Evolutionary conservation across 805 yeast genomes (phyloP).

Genomic region (Lipomyces orientalis): DNA sequence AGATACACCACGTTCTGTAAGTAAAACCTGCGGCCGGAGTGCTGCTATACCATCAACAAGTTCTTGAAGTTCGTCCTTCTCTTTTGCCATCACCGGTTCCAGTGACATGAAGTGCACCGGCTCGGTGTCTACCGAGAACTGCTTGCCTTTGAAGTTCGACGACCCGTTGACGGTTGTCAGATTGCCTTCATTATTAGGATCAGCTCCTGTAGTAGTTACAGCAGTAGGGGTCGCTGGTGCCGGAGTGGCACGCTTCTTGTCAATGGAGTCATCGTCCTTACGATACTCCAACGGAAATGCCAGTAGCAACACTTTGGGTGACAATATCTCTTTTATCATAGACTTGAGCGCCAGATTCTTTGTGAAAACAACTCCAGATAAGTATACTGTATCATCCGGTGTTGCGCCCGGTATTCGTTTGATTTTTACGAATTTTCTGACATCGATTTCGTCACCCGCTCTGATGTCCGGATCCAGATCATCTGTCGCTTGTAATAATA

Average conservation of each 20-base stretch:
- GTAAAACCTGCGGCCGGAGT: slow-evolving; percentile 75
- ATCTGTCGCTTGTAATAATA: slow-evolving; percentile 61
- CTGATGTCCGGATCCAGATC: slow-evolving; percentile 63
- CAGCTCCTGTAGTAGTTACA: slow-evolving; percentile 1
- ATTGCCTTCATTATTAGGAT: not conserved
- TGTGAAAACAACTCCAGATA: slow-evolving; percentile 85
- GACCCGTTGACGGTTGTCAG: not conserved
- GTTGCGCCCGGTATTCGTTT: slow-evolving; percentile 82
- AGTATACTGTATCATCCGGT: slow-evolving; percentile 60
- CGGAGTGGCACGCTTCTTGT: not conserved
- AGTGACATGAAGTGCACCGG: slow-evolving; percentile 69
- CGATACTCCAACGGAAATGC: slow-evolving; percentile 90
- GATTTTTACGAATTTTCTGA: slow-evolving; percentile 85
- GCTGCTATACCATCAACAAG: slow-evolving; percentile 78
- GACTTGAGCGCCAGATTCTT: slow-evolving; percentile 77
- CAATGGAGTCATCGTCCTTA: slow-evolving; percentile 60
- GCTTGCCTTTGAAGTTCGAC: not conserved
- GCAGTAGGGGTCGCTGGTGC: not conserved
- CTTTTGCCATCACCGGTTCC: slow-evolving; percentile 85
- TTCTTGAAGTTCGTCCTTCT: slow-evolving; percentile 79
- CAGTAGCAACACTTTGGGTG: slow-evolving; percentile 79
- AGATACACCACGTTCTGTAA: slow-evolving; percentile 79
- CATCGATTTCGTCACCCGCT: slow-evolving; percentile 77
- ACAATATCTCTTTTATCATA: slow-evolving; percentile 68
- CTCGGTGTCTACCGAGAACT: not conserved